Base-by-base conservation (phyloP, 2,329 filamentous ascomycete genomes). In the Neoscytalidium dimidiatum region DNA sequence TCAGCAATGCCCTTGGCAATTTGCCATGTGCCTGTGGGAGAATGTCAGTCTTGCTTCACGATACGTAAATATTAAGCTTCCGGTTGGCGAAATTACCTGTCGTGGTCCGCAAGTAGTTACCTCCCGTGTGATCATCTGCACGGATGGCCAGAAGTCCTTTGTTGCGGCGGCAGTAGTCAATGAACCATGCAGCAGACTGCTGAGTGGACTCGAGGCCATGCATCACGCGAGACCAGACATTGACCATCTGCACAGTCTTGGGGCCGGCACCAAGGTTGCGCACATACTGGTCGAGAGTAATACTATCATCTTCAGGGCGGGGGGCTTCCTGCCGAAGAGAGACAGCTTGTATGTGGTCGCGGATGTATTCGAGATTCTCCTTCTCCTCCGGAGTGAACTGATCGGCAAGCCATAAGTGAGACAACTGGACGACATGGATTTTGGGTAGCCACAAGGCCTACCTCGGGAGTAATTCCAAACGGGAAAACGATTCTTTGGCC, bases 141-240 rank as follows among this genome's bases (percentile, higher is more conserved):
- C 82, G 76, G 79, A 87, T 84, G 44, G 75, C 65, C 84, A 65
- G 2, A 87, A 73, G 0, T 85, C 85, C 4, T 81, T 81, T 2
- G 44, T 83, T 82, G 13, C 78, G 80, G 68, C 81, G 82, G 77
- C 82, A 83, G 73, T 87, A 86, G 69, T 85, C 78, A 23, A 88
- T 75, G 68, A 88, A 86, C 69, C 76, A 87, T 1, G 84, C 70
- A 0, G 85, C 84, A 7, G 79, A 82, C 4, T 86, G 69, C 13
- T 86, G 83, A 1, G 63, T 65, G 0, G 84, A 79, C 35, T 86
- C 82, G 0, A 80, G 72, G 1, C 85, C 85, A 1, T 85, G 72
- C 80, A 84, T 83, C 1, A 80, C 84, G 0, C 81, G 75, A 0
- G 80, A 80, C 77, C 83, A 85, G 3, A 85, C 69, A 3, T 69